A percentile compares a stretch with the other conserved stretches of the same genome.
Evolutionary conservation across 352 stramenopile genomes (phyloP).

Genomic region (Globisporangium lucens): DNA sequence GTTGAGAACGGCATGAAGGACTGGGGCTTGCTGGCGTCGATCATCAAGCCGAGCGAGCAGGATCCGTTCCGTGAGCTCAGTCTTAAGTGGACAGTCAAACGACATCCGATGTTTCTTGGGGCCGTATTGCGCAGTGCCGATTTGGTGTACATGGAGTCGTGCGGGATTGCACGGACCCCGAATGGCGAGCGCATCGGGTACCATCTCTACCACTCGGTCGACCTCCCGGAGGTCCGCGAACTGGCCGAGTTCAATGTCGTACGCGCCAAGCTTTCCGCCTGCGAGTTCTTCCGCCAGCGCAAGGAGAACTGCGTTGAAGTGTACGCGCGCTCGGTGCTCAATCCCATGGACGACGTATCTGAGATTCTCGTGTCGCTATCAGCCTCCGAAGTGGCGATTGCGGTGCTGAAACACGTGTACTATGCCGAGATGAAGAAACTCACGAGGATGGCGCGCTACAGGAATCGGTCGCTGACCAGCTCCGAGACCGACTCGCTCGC

Average conservation of each 20-base stretch:
- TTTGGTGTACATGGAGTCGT: neutral
- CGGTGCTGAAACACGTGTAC: neutral
- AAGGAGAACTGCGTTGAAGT: neutral
- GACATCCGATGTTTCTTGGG: neutral
- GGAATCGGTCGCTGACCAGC: no score
- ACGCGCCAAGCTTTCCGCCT: neutral
- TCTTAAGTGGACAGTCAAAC: neutral
- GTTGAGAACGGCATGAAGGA: slow-evolving; percentile 46
- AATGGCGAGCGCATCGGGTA: neutral
- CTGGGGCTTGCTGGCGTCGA: slow-evolving; percentile 15
- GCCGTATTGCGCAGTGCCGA: neutral
- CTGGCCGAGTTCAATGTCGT: slow-evolving; percentile 5
- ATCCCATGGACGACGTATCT: neutral
- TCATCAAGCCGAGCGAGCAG: neutral
- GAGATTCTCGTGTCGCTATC: neutral
- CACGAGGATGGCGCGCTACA: neutral
- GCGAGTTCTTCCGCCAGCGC: slow-evolving; percentile 4
- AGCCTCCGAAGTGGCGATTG: neutral
- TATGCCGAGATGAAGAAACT: slow-evolving; percentile 22
- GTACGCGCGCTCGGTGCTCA: neutral
- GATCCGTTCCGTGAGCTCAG: neutral
- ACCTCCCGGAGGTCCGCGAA: neutral
- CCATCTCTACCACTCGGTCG: neutral
- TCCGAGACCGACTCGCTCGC: no score
- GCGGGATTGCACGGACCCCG: neutral